Evolutionary conservation across 2,329 filamentous ascomycete genomes (phyloP), one percentile per base, ranked within the genome.

Genomic region (Colletotrichum sp.): DNA sequence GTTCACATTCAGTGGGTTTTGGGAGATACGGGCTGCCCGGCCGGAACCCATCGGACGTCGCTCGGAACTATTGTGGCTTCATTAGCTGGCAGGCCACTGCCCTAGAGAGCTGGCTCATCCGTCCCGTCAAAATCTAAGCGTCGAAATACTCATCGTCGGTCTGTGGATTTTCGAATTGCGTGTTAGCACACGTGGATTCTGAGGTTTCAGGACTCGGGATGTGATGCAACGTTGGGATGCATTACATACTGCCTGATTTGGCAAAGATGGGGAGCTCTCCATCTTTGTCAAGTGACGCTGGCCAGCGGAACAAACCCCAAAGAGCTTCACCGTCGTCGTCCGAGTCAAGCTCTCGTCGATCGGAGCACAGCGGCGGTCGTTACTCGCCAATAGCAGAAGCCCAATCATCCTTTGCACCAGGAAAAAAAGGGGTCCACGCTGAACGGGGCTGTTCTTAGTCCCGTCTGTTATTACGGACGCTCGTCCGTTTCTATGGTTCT

Each of bases 301-400:
- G 67, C 34, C 16, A 36, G 58, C 60, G 15, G 36, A 64, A 24
- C 52, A 68, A 18, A 61, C 21, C 18, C 32, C 24, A 4, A 30
- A 43, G 38, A 64, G 70, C 43, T 72, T 61, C 70, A 24, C 43
- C 56, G 18, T 68, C 58, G 48, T 55, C 56, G 64, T 67, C 38
- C 70, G 70, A 75, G 73, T 75, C 73, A 75, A 75, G 73, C 56
- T 75, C 56, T 34, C 58, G 62, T 28, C 62, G 62, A 67, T 75
- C 64, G 34, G 60, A 13, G 64, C 24, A 66, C 61, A n/a, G 52
- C 70, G 10, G 64, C 56, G 56, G 60, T 58, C 32, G 24, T 73
- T 64, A 64, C 56, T 28, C 70, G 24, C 56, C 43, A 73, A 73
- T 48, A 13, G 56, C 32, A 62, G 56, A 43, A 34, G 21, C n/a